Conservation (phyloP, 2,329 filamentous ascomycete species). For the Akanthomyces lecanii region DNA sequence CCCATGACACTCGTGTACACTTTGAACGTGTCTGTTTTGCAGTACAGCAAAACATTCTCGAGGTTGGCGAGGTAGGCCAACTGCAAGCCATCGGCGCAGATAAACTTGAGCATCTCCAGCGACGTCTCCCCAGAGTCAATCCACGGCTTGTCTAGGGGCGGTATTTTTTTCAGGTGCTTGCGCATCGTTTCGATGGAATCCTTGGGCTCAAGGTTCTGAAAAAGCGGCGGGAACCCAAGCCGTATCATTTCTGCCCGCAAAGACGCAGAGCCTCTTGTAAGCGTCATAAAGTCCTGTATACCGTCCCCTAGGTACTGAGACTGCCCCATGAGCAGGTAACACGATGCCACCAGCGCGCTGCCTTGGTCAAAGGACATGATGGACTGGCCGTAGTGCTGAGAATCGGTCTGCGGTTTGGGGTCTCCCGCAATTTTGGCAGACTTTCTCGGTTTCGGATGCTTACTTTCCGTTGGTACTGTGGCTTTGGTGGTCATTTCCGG, state of each 20-base stretch:
- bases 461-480: neutral
- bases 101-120: neutral
- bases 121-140: neutral
- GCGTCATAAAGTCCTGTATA: slow-evolving; percentile 8
- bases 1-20: slow-evolving; percentile 6
- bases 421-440: slow-evolving; percentile 8
- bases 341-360: slow-evolving; percentile 3
- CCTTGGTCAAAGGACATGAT: slow-evolving; percentile 10
- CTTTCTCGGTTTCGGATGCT: neutral
- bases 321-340: slow-evolving; percentile 11
- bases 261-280: slow-evolving; percentile 1
- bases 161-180: neutral
- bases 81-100: neutral
- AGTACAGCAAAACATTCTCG: neutral
- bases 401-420: slow-evolving; percentile 4
- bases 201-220: slow-evolving; percentile 6
- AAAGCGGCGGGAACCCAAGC: neutral
- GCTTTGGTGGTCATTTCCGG: neutral
- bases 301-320: slow-evolving; percentile 8
- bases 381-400: slow-evolving; percentile 6
- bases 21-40: neutral
- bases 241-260: slow-evolving; percentile 4
- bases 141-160: neutral
- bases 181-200: slow-evolving; percentile 12
- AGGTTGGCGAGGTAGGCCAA: neutral